These are phyloP conservation scores for Gamarada debralockiae DNA, from an alignment of 495 filamentous ascomycete genomes.

Conservation along the genomic window DNA sequence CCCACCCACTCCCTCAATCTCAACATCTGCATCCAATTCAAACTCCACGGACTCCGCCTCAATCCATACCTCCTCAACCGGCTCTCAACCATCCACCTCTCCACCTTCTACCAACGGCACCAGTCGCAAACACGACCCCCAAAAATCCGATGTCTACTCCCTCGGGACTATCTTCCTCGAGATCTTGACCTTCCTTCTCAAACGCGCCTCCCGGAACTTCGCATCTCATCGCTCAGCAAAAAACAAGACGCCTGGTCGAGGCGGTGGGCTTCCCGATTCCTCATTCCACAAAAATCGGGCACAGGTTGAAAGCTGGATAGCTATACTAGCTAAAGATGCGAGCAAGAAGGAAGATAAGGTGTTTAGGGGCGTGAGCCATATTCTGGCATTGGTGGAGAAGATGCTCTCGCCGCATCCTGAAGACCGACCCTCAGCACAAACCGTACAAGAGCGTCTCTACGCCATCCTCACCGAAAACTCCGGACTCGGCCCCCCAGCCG, in stretches of 20 bases:
- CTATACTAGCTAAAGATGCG: conserved; percentile 60
- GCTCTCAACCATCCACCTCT: neutral
- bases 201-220: conserved; percentile 68
- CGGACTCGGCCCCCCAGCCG: conserved; percentile 5
- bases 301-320: conserved; percentile 78
- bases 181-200: conserved; percentile 66
- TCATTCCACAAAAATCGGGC: conserved; percentile 80
- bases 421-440: conserved; percentile 39
- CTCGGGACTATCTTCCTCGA: conserved; percentile 69
- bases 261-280: conserved; percentile 67
- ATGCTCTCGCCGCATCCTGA: conserved; percentile 43
- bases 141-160: conserved; percentile 71
- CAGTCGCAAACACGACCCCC: conserved; percentile 35
- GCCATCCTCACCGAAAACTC: conserved; percentile 41
- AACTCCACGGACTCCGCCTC: neutral
- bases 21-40: conserved; percentile 15
- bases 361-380: conserved; percentile 42
- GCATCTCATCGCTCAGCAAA: conserved; percentile 66
- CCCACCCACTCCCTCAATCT: conserved; percentile 3
- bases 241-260: conserved; percentile 62
- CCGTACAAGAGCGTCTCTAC: conserved; percentile 41
- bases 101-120: conserved; percentile 1
- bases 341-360: conserved; percentile 57
- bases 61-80: conserved; percentile 5
- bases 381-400: conserved; percentile 38